Evolutionary conservation across 1,284 basidiomycete species (phyloP), one percentile per base, ranked within the genome.

Genomic region (Pisolithus thermaeus): DNA sequence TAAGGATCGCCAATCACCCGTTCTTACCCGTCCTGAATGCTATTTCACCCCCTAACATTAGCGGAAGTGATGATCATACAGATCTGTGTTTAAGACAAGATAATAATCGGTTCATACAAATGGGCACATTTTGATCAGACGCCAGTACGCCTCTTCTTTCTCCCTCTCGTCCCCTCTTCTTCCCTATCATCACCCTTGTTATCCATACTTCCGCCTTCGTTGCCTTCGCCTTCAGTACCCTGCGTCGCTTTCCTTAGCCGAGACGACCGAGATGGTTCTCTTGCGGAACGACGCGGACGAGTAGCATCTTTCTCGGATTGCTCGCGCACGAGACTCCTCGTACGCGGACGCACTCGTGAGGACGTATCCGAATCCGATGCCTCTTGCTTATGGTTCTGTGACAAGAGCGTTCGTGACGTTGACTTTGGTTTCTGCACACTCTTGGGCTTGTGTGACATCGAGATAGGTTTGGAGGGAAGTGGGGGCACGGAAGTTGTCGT

Each of bases 71-170:
- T 7, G 5, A 7, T 27, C 25, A 27, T 27, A 27, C 25, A 7
- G 25, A 27, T 27, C 25, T 27, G 25, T 27, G 25, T 27, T 27
- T 27, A 27, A 1, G 4, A 5, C 36, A 37, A 37, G 36, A 37
- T 14, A 37, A 37, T 9, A 9, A 37, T 14, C n/a, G 9, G 36
- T 37, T 14, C 36, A 37, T 27, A 5, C 25, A 27, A 7, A 27
- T 7, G 25, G 25, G 40, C 27, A 45, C 7, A n/a, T 54, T 38
- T 1, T 6, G 25, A 27, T 42, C 50, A 37, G 47, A 52, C 37
- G 46, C n/a, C 56, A 2, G 68, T 47, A 7, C 67, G 61, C 40
- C 65, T 66, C 52, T 51, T 67, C 63, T 66, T 66, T 44, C 62
- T 56, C 4, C 52, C 56, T 11, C 66, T 59, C n/a, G 63, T 63